These are phyloP conservation scores for Ogataea sp. DNA, from an alignment of 805 yeast genomes.

Conservation along the genomic window DNA sequence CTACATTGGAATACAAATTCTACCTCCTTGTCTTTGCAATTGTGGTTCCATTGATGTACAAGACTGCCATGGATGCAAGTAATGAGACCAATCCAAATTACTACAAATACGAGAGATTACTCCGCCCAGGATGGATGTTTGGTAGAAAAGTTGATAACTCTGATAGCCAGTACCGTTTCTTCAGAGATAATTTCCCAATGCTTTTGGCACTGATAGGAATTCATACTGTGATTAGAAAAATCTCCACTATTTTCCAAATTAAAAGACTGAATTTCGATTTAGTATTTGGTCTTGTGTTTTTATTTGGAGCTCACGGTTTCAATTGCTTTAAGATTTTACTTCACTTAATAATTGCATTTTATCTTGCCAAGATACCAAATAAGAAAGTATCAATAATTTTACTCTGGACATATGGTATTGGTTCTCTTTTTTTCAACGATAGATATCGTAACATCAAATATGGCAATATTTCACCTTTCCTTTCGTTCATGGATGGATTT, in stretches of 20 bases:
- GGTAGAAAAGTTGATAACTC: conserved; percentile 91
- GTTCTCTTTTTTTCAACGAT: conserved; percentile 72
- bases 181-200: conserved; percentile 70
- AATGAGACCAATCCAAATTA: conserved; percentile 70
- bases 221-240: conserved; percentile 47
- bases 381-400: conserved; percentile 30
- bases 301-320: conserved; percentile 74
- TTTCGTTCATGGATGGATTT: conserved; percentile 55
- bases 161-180: conserved; percentile 81
- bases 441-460: conserved; percentile 45
- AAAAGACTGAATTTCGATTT: conserved; percentile 63
- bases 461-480: conserved; percentile 29
- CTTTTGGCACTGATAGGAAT: conserved; percentile 43
- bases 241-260: conserved; percentile 18
- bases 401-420: conserved; percentile 78
- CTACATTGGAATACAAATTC: conserved; percentile 62
- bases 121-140: conserved; percentile 81
- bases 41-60: conserved; percentile 76
- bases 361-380: conserved; percentile 34
- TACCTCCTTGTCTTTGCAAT: conserved; percentile 57
- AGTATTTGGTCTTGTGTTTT: conserved; percentile 58
- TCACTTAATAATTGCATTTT: conserved; percentile 49
- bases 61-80: conserved; percentile 75
- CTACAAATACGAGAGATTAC: conserved; percentile 46
- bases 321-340: conserved; percentile 53